Evolutionary conservation across 2,329 filamentous ascomycete genomes (phyloP).

Genomic region (Colletotrichum limetticola): DNA sequence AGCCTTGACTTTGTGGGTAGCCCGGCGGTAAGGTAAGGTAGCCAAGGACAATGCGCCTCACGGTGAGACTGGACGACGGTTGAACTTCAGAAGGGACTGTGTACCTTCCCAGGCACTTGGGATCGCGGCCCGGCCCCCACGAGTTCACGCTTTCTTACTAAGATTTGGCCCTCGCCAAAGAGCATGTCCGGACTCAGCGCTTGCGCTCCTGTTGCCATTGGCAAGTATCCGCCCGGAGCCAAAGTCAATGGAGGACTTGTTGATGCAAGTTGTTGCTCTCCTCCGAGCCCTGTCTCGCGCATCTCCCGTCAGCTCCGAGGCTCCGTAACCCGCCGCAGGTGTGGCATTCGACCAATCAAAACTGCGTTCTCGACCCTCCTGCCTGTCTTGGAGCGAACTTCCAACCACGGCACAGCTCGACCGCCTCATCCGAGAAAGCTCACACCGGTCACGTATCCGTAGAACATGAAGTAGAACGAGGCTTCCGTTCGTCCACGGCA

Average conservation of each 20-base stretch:
- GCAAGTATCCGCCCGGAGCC: not conserved
- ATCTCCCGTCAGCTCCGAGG: slow-evolving; percentile 31
- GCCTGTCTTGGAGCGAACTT: slow-evolving; percentile 14
- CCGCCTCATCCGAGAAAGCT: slow-evolving; percentile 29
- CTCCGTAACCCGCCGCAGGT: slow-evolving; percentile 21
- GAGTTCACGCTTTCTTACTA: not conserved
- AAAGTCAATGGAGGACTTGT: slow-evolving; percentile 6
- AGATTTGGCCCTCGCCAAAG: not conserved
- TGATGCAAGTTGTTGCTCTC: not conserved
- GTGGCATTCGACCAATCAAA: slow-evolving; percentile 13
- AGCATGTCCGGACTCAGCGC: not conserved
- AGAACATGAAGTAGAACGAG: not conserved
- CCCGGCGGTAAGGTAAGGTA: not conserved
- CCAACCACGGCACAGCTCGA: slow-evolving; percentile 18
- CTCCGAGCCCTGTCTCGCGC: slow-evolving; percentile 26
- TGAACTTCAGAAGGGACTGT: not conserved
- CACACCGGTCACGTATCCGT: not conserved
- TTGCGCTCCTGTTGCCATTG: not conserved
- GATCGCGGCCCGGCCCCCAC: slow-evolving; percentile 7
- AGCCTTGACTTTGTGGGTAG: not conserved
- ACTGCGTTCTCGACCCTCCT: slow-evolving; percentile 6
- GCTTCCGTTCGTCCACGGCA: slow-evolving; percentile 9
- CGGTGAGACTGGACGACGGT: slow-evolving; percentile 21
- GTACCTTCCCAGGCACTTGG: not conserved
- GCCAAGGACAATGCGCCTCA: slow-evolving; percentile 28